These are phyloP conservation scores for Orbilia ellipsospora DNA, from an alignment of 2,329 filamentous ascomycete species.

Conservation along the genomic window DNA sequence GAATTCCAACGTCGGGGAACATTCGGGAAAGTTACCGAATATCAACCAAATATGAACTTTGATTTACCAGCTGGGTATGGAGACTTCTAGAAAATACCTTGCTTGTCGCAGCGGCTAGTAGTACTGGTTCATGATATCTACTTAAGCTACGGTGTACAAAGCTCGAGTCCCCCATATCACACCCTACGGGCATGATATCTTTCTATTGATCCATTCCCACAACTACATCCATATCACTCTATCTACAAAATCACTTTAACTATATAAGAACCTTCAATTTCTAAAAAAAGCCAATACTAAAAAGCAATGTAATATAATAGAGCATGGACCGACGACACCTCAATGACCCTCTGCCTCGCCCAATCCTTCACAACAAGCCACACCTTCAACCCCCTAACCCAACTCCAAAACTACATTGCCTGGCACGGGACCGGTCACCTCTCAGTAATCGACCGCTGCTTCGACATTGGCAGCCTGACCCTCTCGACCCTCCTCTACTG, in stretches of 20 bases:
- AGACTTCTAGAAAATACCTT: neutral
- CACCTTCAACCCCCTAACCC: conserved; percentile 60
- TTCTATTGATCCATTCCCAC: neutral
- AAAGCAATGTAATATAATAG: conserved; percentile 4
- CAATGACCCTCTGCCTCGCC: conserved; percentile 64
- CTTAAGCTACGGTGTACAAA: too few species aligned
- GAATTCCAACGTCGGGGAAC: conserved; percentile 62
- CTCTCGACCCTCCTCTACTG: conserved; percentile 60
- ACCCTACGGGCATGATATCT: neutral
- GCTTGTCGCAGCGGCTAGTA: too few species aligned
- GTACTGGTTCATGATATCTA: too few species aligned
- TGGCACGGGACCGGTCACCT: conserved; percentile 63
- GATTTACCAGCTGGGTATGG: conserved; percentile 61
- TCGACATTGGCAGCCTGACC: conserved; percentile 63
- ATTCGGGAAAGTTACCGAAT: conserved; percentile 61
- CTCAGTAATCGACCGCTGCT: conserved; percentile 61
- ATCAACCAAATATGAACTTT: conserved; percentile 61
- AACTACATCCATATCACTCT: too few species aligned
- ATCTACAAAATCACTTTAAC: too few species aligned
- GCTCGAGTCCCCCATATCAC: too few species aligned
- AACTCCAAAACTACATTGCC: conserved; percentile 62
- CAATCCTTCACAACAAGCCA: conserved; percentile 61
- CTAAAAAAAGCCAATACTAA: neutral
- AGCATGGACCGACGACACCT: conserved; percentile 64
- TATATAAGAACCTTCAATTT: too few species aligned